Evolutionary conservation across 345 rosid genomes (phyloP), one percentile per base, ranked within the genome.

Genomic region (Salix brachista): DNA sequence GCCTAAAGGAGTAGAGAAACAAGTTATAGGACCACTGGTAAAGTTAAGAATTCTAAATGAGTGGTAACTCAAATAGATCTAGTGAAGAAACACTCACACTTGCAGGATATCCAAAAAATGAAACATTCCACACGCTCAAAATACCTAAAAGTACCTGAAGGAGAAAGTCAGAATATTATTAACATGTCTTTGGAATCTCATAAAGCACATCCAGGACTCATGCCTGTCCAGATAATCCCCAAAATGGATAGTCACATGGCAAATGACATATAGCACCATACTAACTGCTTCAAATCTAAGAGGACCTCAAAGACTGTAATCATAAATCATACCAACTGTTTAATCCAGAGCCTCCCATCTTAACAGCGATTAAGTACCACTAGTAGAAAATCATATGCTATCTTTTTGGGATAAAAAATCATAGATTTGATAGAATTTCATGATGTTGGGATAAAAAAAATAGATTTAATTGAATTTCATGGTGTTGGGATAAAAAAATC

Each of bases 101-200:
- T 46, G 99, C 92, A 83, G 99, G 91, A 87, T 90, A 87, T 86
- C 93, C 99, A 81, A 96, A 86, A 86, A 93, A 92, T 46, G 98
- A 87, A 78, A 91, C 96, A 83, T 96, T 96, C 99, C 99, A 96
- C 41, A 92, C 75, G 26, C 98, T 96, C 82, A 96, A 85, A 80
- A 96, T 82, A 84, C 95, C 98, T 65, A 92, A 70, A 39, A 93
- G 90, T 67, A 96, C 97, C 99, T 96, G 91, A 82, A 87, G 65
- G 56, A 36, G 12, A 14, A 61, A 10, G 66, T 25, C 56, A 69
- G 25, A 80, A 75, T 14, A 21, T 67, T 8, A 30, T 42, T 19
- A 50, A 18, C 67, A 28, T 28, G 30, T n/a, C 23, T 69, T 28
- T 39, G 46, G 14, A 79, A 79, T 61, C 42, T 16, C 52, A 67